Conservation (phyloP, 768 basidiomycete genomes). For the Xerocomellus amylosporus region DNA sequence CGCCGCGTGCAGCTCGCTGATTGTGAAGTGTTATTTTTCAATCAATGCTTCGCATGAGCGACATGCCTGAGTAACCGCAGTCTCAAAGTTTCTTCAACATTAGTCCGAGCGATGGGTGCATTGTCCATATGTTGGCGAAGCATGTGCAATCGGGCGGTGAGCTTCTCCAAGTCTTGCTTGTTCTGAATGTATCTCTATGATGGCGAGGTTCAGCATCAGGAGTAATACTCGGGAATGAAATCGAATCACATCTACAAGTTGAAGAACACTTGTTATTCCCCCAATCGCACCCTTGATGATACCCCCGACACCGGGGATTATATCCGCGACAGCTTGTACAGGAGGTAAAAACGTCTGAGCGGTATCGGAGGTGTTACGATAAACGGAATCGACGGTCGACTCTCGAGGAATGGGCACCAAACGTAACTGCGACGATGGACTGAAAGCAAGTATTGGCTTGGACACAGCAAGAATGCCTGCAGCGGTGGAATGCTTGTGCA, state of each 20-base stretch:
- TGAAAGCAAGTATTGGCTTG: neutral
- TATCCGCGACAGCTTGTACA: neutral
- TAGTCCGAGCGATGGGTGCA: neutral
- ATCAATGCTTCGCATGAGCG: too few species aligned
- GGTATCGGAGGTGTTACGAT: neutral
- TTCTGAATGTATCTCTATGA: conserved; percentile 3
- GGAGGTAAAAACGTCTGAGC: conserved; percentile 7
- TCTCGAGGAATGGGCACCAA: neutral
- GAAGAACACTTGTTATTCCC: neutral
- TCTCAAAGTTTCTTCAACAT: neutral
- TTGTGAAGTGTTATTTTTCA: neutral
- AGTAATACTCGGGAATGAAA: neutral
- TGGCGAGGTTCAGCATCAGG: neutral
- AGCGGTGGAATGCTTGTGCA: neutral
- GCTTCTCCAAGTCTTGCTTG: conserved; percentile 1
- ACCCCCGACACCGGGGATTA: neutral
- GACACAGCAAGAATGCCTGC: neutral
- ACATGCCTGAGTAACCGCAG: neutral
- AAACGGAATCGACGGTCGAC: neutral
- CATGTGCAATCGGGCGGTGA: neutral
- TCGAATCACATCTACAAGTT: conserved; percentile 4
- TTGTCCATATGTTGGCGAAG: neutral
- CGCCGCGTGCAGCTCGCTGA: neutral
- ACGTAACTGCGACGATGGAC: neutral
- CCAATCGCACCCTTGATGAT: conserved; percentile 1